These are phyloP conservation scores for Epichloe gansuensis DNA, from an alignment of 2,329 filamentous ascomycete genomes.

Conservation along the genomic window DNA sequence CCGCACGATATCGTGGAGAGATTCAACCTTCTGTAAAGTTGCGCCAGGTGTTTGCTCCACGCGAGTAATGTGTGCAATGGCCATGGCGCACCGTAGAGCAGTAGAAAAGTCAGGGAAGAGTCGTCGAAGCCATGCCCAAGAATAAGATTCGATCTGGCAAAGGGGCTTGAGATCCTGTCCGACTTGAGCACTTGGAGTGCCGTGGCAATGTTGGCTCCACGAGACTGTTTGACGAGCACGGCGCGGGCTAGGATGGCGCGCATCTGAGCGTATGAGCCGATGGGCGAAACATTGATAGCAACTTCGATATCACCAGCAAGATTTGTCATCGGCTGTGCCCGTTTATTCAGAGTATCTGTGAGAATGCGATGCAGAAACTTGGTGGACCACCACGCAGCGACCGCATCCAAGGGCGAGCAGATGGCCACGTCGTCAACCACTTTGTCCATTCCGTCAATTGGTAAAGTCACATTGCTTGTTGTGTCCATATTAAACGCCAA, in stretches of 20 bases:
- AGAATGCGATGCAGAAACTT: conserved; percentile 59
- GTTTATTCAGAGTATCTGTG: conserved; percentile 46
- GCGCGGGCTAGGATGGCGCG: conserved; percentile 49
- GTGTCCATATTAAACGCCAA: conserved; percentile 78
- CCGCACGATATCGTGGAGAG: conserved; percentile 38
- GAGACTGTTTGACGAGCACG: conserved; percentile 40
- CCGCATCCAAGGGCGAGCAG: conserved; percentile 74
- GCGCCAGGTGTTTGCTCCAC: conserved; percentile 20
- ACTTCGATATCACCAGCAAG: conserved; percentile 43
- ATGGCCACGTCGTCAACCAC: conserved; percentile 80
- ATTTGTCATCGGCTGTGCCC: conserved; percentile 17
- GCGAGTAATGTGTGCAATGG: conserved; percentile 44
- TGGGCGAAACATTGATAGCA: conserved; percentile 63
- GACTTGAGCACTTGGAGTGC: conserved; percentile 38
- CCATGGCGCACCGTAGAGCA: conserved; percentile 47
- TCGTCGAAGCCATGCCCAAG: conserved; percentile 31
- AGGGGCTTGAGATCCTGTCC: conserved; percentile 15
- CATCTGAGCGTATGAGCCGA: conserved; percentile 59
- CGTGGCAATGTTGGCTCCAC: conserved; percentile 42
- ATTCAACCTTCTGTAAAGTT: conserved; percentile 30
- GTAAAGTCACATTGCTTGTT: conserved; percentile 47
- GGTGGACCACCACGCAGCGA: conserved; percentile 85
- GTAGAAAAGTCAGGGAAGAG: conserved; percentile 41
- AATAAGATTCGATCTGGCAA: conserved; percentile 24
- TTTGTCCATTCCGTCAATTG: conserved; percentile 63